phyloP scores from a whole-genome alignment of 768 basidiomycete genomes.

The Pleurotus citrinopileatus region DNA sequence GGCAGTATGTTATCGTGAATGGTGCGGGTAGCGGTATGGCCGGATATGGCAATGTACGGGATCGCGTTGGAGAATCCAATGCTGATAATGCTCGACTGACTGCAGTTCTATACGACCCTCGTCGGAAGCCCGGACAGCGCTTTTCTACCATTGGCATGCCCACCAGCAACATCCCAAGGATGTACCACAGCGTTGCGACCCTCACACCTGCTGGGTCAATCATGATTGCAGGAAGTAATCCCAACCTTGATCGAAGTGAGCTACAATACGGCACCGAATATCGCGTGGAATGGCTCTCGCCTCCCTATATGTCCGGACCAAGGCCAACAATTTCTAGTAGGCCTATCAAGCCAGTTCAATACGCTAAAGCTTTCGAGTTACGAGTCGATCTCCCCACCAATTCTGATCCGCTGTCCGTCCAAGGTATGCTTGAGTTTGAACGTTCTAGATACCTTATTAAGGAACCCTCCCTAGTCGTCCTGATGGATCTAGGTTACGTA shows the following conservation, averaged over 20 bases:
- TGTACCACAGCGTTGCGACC: slow-evolving; percentile 86
- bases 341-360: slow-evolving; percentile 34
- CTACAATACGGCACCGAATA: slow-evolving; percentile 81
- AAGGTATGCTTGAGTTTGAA: slow-evolving; percentile 35
- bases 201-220: slow-evolving; percentile 68
- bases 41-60: slow-evolving; percentile 71
- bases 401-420: slow-evolving; percentile 35
- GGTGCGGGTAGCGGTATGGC: slow-evolving; percentile 73
- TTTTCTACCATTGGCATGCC: slow-evolving; percentile 60
- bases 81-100: slow-evolving; percentile 69
- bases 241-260: slow-evolving; percentile 77
- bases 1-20: slow-evolving; percentile 71
- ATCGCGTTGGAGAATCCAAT: slow-evolving; percentile 74
- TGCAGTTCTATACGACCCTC: slow-evolving; percentile 69
- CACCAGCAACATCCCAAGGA: slow-evolving; percentile 62
- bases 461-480: slow-evolving; percentile 42
- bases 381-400: slow-evolving; percentile 35
- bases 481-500: slow-evolving; percentile 83
- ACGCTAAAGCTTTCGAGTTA: slow-evolving; percentile 45
- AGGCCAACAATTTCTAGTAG: slow-evolving; percentile 48
- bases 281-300: slow-evolving; percentile 81
- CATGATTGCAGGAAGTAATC: slow-evolving; percentile 83
- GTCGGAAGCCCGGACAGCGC: slow-evolving; percentile 48
- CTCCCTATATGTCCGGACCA: slow-evolving; percentile 69
- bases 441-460: background rate